Conservation (phyloP, 352 stramenopile species). For the Globisporangium parvum region DNA sequence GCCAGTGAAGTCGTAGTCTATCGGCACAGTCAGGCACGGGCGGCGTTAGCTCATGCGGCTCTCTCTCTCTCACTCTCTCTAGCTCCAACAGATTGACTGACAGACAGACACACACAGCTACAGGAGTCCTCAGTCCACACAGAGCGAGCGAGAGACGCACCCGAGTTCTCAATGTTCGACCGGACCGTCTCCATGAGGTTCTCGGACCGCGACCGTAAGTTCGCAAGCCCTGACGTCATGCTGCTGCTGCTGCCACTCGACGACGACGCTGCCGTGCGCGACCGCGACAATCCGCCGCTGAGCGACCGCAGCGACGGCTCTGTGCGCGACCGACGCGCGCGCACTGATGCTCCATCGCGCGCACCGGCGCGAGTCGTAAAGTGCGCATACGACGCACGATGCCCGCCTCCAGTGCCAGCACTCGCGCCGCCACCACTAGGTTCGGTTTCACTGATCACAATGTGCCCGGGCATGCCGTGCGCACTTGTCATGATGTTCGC, state of each 20-base stretch:
- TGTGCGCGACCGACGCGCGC: slow-evolving; percentile 5
- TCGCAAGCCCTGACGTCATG: slow-evolving; percentile 13
- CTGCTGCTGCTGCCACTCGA: neutral
- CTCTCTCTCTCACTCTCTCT: too few relatives aligned
- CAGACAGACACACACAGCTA: too few relatives aligned
- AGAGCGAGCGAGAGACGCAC: slow-evolving; percentile 7
- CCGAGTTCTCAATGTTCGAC: slow-evolving; percentile 34
- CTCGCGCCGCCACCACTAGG: neutral
- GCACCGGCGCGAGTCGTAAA: slow-evolving; percentile 1
- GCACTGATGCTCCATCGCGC: neutral
- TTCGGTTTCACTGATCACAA: slow-evolving; percentile 9
- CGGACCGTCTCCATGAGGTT: slow-evolving; percentile 32
- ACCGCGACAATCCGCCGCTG: neutral
- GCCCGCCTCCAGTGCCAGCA: slow-evolving; percentile 5
- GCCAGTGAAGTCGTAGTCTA: slow-evolving; percentile 19
- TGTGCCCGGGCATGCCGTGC: slow-evolving; percentile 19
- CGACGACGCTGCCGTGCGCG: neutral
- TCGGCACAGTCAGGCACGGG: neutral
- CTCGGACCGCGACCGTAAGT: slow-evolving; percentile 29
- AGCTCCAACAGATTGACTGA: too few relatives aligned
- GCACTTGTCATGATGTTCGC: slow-evolving; percentile 60
- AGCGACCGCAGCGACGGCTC: slow-evolving; percentile 7
- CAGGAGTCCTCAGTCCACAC: too few relatives aligned
- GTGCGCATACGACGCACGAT: slow-evolving; percentile 8
- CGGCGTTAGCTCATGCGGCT: neutral